Evolutionary conservation across 257 asterid species (phyloP), one percentile per base, ranked within the genome.

Genomic region (Solanum medicagineum): DNA sequence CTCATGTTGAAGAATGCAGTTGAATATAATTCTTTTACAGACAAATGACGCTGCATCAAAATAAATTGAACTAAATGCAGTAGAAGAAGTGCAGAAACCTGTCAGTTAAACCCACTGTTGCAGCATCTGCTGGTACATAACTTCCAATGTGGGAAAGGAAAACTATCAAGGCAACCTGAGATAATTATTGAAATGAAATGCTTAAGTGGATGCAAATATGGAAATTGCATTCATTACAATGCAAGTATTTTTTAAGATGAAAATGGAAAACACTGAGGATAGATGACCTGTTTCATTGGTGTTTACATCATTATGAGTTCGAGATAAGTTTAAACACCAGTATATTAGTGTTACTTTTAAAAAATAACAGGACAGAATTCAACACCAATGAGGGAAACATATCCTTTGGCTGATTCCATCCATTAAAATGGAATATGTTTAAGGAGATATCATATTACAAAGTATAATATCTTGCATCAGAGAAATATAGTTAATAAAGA

Each of bases 71-170:
- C 56, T 70, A 87, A 47, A 69, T 53, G 42, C 44, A 73, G 85
- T 87, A 68, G 44, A 75, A 74, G 85, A 87, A 83, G 56, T 53
- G 45, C 83, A 81, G 68, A 20, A 29, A 93, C 99, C 99, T 95
- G 89, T 96, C 99, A 29, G 99, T 96, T 91, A 96, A 88, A 81
- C 98, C 99, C 91, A 96, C 98, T 55, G 90, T 91, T 73, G 99
- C 99, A 86, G 97, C 92, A 91, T 96, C 99, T 74, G 99, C 99
- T 60, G 99, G 98, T 85, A 96, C 97, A 89, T 91, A 96, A 91
- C 99, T 94, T 90, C 98, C 98, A 84, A 96, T 88, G 86, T 95
- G 99, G 65, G 99, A 93, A 88, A 96, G 98, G 86, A 95, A 96
- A 86, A 96, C 99, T 88, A 96, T 95, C 91, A 96, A 88, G 3